Percentiles rank a stretch among this genome's conserved stretches.
Evolutionary conservation across 2,329 filamentous ascomycete genomes (phyloP).

Genomic region (Knufia petricola): DNA sequence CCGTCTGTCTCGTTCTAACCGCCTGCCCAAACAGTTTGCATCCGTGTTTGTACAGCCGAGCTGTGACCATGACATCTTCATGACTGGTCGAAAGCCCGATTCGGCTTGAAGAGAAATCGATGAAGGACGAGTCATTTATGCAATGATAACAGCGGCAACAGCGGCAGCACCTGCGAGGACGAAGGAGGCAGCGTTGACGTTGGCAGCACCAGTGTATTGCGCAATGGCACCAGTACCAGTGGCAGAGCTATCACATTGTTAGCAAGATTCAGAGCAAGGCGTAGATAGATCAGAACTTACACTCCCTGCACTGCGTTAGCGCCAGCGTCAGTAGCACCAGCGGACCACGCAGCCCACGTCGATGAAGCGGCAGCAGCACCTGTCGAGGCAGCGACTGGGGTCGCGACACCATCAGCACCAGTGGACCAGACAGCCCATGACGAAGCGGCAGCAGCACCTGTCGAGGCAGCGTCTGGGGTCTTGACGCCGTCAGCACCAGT

Average conservation of each 20-base stretch:
- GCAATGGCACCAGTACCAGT: constrained; percentile 18
- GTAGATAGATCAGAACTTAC: constrained; percentile 15
- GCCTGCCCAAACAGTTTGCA: not conserved
- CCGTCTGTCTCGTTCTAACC: not conserved
- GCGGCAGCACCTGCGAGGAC: constrained; percentile 26
- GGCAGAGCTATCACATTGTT: constrained; percentile 10
- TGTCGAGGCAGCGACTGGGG: constrained; percentile 45
- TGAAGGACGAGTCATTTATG: constrained; percentile 22
- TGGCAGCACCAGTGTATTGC: constrained; percentile 26
- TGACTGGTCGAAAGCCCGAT: constrained; percentile 14
- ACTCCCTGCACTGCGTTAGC: constrained; percentile 67
- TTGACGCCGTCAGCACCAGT: constrained; percentile 16
- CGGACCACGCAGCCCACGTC: no score
- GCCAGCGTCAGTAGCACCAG: constrained; percentile 48
- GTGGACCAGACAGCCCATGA: no score
- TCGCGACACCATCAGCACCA: constrained; percentile 49
- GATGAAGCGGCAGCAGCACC: constrained; percentile 33
- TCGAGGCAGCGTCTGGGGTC: constrained; percentile 49
- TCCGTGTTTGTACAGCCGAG: not conserved
- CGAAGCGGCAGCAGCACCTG: constrained; percentile 15
- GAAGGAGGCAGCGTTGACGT: constrained; percentile 24
- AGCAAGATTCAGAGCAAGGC: constrained; percentile 4
- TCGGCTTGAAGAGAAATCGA: constrained; percentile 8
- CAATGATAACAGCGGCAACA: constrained; percentile 25
- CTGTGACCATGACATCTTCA: constrained; percentile 17